Evolutionary conservation across 768 basidiomycete species (phyloP).

Genomic region (Termitomyces eurrhizus): DNA sequence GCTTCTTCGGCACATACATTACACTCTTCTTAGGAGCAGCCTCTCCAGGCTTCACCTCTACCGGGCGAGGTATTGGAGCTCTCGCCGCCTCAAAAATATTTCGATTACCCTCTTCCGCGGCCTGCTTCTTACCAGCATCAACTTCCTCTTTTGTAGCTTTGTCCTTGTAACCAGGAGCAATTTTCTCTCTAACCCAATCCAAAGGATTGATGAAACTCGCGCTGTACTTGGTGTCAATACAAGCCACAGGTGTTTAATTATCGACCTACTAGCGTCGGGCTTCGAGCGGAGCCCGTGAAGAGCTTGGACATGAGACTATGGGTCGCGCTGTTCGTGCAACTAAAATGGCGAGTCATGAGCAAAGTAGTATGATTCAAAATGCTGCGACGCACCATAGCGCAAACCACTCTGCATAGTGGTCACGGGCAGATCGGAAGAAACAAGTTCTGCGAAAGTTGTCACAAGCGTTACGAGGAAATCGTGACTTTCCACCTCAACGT

Average conservation of each 20-base stretch:
- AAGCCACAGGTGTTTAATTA: constrained; percentile 1
- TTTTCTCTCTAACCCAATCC: constrained; percentile 59
- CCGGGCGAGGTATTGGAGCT: constrained; percentile 10
- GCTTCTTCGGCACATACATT: constrained; percentile 13
- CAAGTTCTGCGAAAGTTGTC: constrained; percentile 8
- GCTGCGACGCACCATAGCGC: constrained; percentile 20
- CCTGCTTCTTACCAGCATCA: constrained; percentile 40
- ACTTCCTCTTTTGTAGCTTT: constrained; percentile 42
- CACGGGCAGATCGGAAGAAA: constrained; percentile 7
- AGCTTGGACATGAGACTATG: constrained; percentile 8
- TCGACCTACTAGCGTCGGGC: constrained; percentile 41
- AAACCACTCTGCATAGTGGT: constrained; percentile 19
- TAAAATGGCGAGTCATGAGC: constrained; percentile 2
- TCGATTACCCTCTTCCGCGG: constrained; percentile 38
- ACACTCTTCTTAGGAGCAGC: neutral
- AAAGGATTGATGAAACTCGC: constrained; percentile 55
- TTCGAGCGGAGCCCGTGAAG: constrained; percentile 29
- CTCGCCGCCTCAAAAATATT: constrained; percentile 47
- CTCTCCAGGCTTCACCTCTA: neutral
- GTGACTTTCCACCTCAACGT: constrained; percentile 13
- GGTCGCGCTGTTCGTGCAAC: constrained; percentile 9
- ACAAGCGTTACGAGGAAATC: constrained; percentile 10
- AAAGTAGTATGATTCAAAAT: constrained; percentile 8
- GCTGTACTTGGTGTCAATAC: constrained; percentile 18
- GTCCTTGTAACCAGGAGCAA: constrained; percentile 46